phyloP scores from a whole-genome alignment of 345 rosid genomes.

The Dipteronia dyeriana region DNA sequence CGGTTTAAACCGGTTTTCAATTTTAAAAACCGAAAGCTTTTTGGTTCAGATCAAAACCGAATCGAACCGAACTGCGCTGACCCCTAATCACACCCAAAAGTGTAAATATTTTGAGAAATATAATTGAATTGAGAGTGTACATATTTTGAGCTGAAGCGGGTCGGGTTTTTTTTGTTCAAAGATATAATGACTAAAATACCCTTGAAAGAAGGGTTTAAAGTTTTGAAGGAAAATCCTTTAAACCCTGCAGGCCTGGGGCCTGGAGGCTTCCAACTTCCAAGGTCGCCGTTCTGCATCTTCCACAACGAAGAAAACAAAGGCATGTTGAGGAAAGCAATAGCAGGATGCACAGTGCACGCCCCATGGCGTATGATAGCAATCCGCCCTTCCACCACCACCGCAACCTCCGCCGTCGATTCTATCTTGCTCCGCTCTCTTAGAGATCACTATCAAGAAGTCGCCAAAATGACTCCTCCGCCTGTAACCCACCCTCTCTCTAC shows the following conservation, averaged over 20 bases:
- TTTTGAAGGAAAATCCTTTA: slow-evolving; percentile 13
- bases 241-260: background rate
- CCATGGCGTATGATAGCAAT: slow-evolving; percentile 39
- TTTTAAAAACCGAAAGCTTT: too few species aligned
- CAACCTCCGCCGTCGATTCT: slow-evolving; percentile 64
- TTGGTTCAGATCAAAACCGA: too few species aligned
- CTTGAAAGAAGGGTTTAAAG: background rate
- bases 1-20: too few species aligned
- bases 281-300: background rate
- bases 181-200: background rate
- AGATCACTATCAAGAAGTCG: slow-evolving; percentile 86
- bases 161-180: background rate
- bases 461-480: slow-evolving; percentile 94
- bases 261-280: background rate
- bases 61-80: too few species aligned
- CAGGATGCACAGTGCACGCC: slow-evolving; percentile 31
- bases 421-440: slow-evolving; percentile 85
- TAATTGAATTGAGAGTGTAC: too few species aligned
- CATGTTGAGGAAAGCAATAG: slow-evolving; percentile 51
- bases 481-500: slow-evolving; percentile 33
- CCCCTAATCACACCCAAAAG: too few species aligned
- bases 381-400: slow-evolving; percentile 28
- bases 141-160: too few species aligned
- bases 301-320: background rate
- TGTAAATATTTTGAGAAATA: too few species aligned